Conservation (phyloP, 1,284 basidiomycete species). For the Phylloporus gajari region DNA sequence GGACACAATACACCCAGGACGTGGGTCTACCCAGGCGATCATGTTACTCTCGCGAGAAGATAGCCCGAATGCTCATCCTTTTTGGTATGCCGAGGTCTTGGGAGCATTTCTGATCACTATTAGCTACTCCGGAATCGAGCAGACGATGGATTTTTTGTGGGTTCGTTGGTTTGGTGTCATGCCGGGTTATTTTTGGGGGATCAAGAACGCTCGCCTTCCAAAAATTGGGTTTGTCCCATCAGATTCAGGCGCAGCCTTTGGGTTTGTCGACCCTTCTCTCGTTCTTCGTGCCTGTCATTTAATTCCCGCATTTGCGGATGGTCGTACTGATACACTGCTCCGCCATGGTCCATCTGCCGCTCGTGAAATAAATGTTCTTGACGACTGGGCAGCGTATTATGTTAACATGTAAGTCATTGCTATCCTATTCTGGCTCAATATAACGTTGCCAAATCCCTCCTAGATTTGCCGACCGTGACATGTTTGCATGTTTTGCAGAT, state of each 20-base stretch:
- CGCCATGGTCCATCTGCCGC: too few species aligned
- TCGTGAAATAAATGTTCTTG: too few species aligned
- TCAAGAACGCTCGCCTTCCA: conserved; percentile 15
- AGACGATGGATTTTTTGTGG: conserved; percentile 33
- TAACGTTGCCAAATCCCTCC: too few species aligned
- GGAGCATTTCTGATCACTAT: not conserved
- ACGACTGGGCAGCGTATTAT: not conserved
- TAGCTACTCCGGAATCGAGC: not conserved
- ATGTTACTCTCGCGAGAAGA: conserved; percentile 22
- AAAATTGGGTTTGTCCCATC: conserved; percentile 21
- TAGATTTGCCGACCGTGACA: too few species aligned
- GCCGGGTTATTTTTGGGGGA: conserved; percentile 13
- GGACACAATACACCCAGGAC: too few species aligned
- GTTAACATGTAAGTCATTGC: conserved; percentile 19
- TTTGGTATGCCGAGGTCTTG: conserved; percentile 30
- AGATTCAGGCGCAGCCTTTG: conserved; percentile 5
- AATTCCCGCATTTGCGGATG: too few species aligned
- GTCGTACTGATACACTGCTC: too few species aligned
- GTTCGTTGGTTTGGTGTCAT: conserved; percentile 30
- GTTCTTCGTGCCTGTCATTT: too few species aligned
- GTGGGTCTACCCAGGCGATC: conserved; percentile 1
- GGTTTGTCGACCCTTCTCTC: conserved; percentile 12
- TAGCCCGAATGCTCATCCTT: conserved; percentile 17
- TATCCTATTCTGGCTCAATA: too few species aligned
- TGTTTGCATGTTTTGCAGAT: too few species aligned